These are phyloP conservation scores for Rubia tinctorum DNA, from an alignment of 305 asterid species.

Conservation along the genomic window DNA sequence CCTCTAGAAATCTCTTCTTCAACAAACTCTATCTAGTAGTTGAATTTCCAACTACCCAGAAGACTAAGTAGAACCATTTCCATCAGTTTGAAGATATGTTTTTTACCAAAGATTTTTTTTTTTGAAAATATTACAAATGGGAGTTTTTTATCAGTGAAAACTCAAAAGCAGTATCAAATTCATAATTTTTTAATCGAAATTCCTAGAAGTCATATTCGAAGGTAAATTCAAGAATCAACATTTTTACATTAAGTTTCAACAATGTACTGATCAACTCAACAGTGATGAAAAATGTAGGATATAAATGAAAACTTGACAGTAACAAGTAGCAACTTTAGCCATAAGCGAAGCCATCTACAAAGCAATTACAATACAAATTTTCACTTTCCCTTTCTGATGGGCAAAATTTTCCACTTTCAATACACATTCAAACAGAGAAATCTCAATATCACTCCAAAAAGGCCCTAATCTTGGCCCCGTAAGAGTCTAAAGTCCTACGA, in stretches of 20 bases:
- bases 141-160: background rate
- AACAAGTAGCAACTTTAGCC: conserved; percentile 1
- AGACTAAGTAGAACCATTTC: conserved; percentile 77
- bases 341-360: conserved; percentile 8
- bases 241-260: background rate
- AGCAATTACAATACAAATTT: background rate
- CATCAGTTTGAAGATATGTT: conserved; percentile 70
- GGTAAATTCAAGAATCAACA: conserved; percentile 9
- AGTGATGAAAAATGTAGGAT: background rate
- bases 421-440: conserved; percentile 1
- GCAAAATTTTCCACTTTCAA: background rate
- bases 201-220: background rate
- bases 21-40: conserved; percentile 48
- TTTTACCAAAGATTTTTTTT: conserved; percentile 1
- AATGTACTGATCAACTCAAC: background rate
- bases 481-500: background rate
- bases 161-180: background rate
- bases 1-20: conserved; percentile 59
- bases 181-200: background rate
- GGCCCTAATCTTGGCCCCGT: background rate
- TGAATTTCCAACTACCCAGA: conserved; percentile 54
- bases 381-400: background rate
- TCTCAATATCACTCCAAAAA: background rate
- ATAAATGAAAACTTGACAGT: background rate
- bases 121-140: background rate